Base-by-base conservation (phyloP, 106 monocot species). In the Iris macrosiphon region DNA sequence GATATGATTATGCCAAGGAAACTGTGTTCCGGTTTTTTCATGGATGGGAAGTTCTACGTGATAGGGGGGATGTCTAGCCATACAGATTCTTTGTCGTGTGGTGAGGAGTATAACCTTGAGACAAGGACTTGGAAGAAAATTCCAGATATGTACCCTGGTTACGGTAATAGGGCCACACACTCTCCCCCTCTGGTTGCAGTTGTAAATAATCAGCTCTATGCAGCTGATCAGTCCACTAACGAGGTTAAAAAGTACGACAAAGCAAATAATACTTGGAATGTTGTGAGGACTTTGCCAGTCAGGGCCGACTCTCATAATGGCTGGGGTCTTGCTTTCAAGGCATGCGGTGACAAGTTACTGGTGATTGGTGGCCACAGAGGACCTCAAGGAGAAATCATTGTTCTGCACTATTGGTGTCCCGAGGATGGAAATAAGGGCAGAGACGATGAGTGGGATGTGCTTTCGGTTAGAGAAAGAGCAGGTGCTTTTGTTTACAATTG, bases 261-360 rank as follows among this genome's bases (percentile, higher is more conserved):
- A 33, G 38, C 24, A 28, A 87, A 80, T 66, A 93, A 93, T 53
- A 52, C 59, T 15, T 93, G 92, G 92, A 70, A 72, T 61, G 55
- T 80, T 56, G 71, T 87, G n/a, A 74, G 49, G 44, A 74, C 57
- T 26, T 71, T 87, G 42, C 92, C 92, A 17, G 83, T 87, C n/a
- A 75, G 86, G 50, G 87, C 83, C 28, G 79, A 83, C 57, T 87
- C 83, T 39, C 62, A 77, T 45, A 87, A 75, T 52, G 92, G 92
- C 28, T 93, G 92, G 92, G 92, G 92, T 4, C 77, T 93, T 65
- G 92, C 83, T 32, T 93, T 93, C 66, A 87, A 83, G 62, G 74
- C 87, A 22, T 87, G 87, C 56, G 83, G 87, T 6, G 74, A 87
- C 33, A 71, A 51, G 55, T 62, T 93, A 40, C 56, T 93, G 50